Evolutionary conservation across 163 green algal genomes (phyloP), one percentile per base, ranked within the genome.

Genomic region (Chlorella variabilis): DNA sequence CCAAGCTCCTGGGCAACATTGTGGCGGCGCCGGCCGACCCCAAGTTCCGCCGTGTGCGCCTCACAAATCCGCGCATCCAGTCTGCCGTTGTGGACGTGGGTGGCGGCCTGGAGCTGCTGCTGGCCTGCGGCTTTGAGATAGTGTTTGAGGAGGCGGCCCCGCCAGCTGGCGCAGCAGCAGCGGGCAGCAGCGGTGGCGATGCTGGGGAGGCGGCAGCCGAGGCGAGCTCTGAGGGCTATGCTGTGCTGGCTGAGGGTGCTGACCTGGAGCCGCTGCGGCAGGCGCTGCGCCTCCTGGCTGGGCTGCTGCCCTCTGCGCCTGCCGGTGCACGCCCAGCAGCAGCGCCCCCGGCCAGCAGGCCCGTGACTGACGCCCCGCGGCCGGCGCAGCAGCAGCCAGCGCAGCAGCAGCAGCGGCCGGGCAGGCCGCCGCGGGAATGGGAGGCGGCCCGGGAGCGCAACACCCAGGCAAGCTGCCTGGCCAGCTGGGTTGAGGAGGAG

Each of bases 51-150:
- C 85, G 45, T 18, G 95, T 99, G 87, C 91, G 90, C 21, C 82
- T 96, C 4, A 78, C 51, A 68, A 98, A 98, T 83, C 89, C 93
- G 2, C 92, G 94, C 9, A 97, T 99, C 81, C 91, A 96, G 84
- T 65, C 83, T 49, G 86, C 91, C 1, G 92, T 98, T 36, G 91
- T 85, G 31, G 58, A 82, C n/a, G 82, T 93, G 29, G 69, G 76
- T 13, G 92, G 92, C 1, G 81, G 76, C 27, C 34, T 96, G 25
- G 89, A 95, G 34, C 92, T 97, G 69, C 77, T 99, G 36, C 78
- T 90, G 77, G 88, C 89, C 4, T 91, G 81, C 27, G 91, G 90
- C 6, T 96, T 95, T 76, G 81, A 91, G 45, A 49, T 93, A 0
- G 34, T 75, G 27, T 80, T 85, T 75, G 68, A 80, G 58, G 80